Evolutionary conservation across 768 basidiomycete genomes (phyloP).

Genomic region (Harrya chromipes): DNA sequence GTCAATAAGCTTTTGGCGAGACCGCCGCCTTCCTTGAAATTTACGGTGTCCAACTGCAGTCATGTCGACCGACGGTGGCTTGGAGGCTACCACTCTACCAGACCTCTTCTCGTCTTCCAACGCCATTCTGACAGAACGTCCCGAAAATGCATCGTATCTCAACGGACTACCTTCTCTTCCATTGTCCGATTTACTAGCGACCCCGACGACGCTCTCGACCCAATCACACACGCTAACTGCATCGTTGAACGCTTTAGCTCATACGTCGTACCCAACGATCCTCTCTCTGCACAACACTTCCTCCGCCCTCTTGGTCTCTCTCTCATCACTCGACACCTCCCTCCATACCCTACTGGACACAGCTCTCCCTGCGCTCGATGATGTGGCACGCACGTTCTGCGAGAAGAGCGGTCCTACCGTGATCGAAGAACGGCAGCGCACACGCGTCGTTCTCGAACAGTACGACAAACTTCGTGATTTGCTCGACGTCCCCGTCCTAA

Average conservation of each 20-base stretch:
- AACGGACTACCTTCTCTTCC: conserved; percentile 61
- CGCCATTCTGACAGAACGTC: conserved; percentile 9
- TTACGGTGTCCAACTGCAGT: background rate
- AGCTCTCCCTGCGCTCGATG: conserved; percentile 76
- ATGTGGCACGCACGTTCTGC: conserved; percentile 67
- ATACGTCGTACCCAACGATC: conserved; percentile 89
- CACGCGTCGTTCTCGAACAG: conserved; percentile 85
- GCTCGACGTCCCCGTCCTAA: conserved; percentile 84
- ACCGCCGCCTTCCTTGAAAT: too few relatives aligned
- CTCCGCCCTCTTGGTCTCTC: conserved; percentile 65
- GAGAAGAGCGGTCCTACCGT: conserved; percentile 64
- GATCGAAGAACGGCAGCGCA: conserved; percentile 71
- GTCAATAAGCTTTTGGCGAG: too few relatives aligned
- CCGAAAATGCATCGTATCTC: conserved; percentile 50
- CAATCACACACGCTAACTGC: conserved; percentile 86
- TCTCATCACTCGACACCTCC: conserved; percentile 71
- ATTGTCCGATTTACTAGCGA: conserved; percentile 63
- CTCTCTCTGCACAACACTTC: conserved; percentile 84
- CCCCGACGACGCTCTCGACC: conserved; percentile 75
- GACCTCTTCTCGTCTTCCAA: conserved; percentile 25
- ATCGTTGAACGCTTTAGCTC: conserved; percentile 85
- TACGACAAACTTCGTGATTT: conserved; percentile 91
- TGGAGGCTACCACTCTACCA: conserved; percentile 22
- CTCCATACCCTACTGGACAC: conserved; percentile 62
- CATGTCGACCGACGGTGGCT: conserved; percentile 19